Evolutionary conservation across 441 rosid genomes (phyloP).

Genomic region (Hypseocharis bilobata): DNA sequence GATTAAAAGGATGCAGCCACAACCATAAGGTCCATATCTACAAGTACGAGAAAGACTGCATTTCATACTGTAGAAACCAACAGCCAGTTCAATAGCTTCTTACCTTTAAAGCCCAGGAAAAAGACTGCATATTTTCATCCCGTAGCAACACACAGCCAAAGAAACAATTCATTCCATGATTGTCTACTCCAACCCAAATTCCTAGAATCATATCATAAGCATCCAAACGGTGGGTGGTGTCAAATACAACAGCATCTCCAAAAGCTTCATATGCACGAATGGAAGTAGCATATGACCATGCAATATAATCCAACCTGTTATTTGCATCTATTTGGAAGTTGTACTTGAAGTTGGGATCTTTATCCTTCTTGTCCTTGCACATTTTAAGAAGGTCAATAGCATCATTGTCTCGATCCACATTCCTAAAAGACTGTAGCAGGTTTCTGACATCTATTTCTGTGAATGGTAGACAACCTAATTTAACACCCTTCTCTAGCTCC

Average conservation of each 20-base stretch:
- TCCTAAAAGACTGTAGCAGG: conserved; percentile 48
- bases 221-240: conserved; percentile 49
- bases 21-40: too few species aligned
- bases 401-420: conserved; percentile 40
- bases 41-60: not conserved
- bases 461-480: conserved; percentile 55
- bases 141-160: conserved; percentile 46
- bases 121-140: conserved; percentile 49
- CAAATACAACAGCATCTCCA: conserved; percentile 54
- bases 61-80: not conserved
- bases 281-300: conserved; percentile 51
- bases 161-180: conserved; percentile 45
- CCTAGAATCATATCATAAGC: conserved; percentile 51
- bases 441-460: conserved; percentile 59
- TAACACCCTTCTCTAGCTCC: conserved; percentile 67
- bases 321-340: conserved; percentile 43
- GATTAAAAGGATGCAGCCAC: too few species aligned
- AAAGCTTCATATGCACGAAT: conserved; percentile 37
- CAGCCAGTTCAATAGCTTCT: conserved; percentile 4
- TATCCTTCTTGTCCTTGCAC: conserved; percentile 54
- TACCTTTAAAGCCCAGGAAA: conserved; percentile 65
- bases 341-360: conserved; percentile 42
- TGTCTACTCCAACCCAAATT: conserved; percentile 54
- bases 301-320: conserved; percentile 48
- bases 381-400: conserved; percentile 47